A percentile compares a stretch with the other conserved stretches of the same genome.
phyloP scores from a whole-genome alignment of 75 land plant genomes.

The Pinus albicaulis region DNA sequence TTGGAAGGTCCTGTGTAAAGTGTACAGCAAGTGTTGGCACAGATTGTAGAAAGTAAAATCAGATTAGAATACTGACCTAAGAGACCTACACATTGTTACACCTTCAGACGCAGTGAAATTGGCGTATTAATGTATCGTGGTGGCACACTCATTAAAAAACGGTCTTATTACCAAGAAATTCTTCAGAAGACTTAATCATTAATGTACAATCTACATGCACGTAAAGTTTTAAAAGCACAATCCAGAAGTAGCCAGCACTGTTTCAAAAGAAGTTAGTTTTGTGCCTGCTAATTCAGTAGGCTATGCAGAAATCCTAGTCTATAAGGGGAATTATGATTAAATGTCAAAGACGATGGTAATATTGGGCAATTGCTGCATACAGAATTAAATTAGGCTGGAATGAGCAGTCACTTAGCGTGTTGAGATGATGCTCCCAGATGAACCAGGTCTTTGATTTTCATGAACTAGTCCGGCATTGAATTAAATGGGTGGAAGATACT shows the following conservation, averaged over 20 bases:
- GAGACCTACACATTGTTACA: neutral
- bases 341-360: constrained; percentile 1
- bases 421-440: neutral
- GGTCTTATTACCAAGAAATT: constrained; percentile 3
- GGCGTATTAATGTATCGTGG: neutral
- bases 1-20: constrained; percentile 7
- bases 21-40: neutral
- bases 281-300: neutral
- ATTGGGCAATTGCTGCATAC: neutral
- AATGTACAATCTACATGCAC: neutral
- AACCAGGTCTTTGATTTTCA: neutral
- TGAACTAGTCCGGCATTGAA: neutral
- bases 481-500: neutral
- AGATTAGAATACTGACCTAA: constrained; percentile 4
- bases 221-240: constrained; percentile 1
- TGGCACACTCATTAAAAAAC: neutral
- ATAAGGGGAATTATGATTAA: neutral
- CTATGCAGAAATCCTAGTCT: neutral
- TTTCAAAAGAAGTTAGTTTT: neutral
- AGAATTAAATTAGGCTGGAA: neutral
- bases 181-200: constrained; percentile 2
- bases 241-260: neutral
- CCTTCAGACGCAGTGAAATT: neutral
- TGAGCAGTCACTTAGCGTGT: neutral
- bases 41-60: constrained; percentile 10